Base-by-base conservation (phyloP, 495 filamentous ascomycete genomes). In the Neurospora sp. region DNA sequence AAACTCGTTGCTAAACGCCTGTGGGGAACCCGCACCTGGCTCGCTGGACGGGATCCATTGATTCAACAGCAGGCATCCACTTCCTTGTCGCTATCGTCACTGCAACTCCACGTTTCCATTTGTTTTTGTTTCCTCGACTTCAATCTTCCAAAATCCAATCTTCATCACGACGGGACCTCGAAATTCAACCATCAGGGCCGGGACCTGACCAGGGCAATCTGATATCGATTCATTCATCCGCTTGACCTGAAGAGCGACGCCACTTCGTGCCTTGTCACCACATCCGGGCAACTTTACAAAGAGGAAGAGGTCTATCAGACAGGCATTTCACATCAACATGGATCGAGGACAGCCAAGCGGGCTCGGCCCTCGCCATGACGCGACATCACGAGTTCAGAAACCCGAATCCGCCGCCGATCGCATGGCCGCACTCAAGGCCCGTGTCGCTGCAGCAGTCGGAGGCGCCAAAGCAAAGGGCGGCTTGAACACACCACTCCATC, bases 401-500 rank as follows among this genome's bases (percentile, higher is more conserved):
- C 77, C 86, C 39, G 79, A 88, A 76, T 83, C 86, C 72, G 81
- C 83, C 82, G 85, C 89, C 76, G 81, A 83, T 72, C 77, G 77
- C 14, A 80, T 92, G 69, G 90, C 88, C 1, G 88, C 89, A n/a
- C 83, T 97, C 83, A 97, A 92, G 80, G 93, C 94, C 4, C 87
- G 92, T 79, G 90, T 96, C 12, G 91, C 91, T 45, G 91, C 92
- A 65, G 90, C 92, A 68, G 90, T 93, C 20, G 86, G 86, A 61
- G 85, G 80, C 12, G 81, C 83, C 81, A 88, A 88, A 79, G 83
- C 86, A 74, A 83, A 84, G 80, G 92, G 95, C 73, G 95, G 95
- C 38, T 82, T 98, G 39, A 94, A 94, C 77, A 92, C 96, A 27
- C 94, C 93, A 69, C 87, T 98, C 70, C 95, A 98, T 78, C 95